A percentile compares a stretch with the other conserved stretches of the same genome.
phyloP scores from a whole-genome alignment of 352 stramenopile genomes.

The Nothophytophthora sp. region DNA sequence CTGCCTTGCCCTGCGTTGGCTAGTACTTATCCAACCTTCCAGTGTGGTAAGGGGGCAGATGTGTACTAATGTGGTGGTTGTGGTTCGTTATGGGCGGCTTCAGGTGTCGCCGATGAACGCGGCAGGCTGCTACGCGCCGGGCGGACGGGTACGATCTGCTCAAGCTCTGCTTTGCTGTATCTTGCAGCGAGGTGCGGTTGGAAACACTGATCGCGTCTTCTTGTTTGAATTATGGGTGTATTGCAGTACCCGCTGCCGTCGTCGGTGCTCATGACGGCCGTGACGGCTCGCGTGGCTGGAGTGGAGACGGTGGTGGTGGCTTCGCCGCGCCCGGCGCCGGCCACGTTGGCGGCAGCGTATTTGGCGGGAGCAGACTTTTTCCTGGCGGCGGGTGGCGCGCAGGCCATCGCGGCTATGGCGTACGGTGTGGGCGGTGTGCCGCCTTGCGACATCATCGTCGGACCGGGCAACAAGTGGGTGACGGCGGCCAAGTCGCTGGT shows the following conservation, averaged over 20 bases:
- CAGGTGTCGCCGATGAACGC: constrained; percentile 60
- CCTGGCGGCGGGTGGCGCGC: constrained; percentile 72
- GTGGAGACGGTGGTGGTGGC: constrained; percentile 95
- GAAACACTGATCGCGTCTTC: constrained; percentile 15
- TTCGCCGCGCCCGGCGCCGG: constrained; percentile 90
- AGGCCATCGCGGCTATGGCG: constrained; percentile 95
- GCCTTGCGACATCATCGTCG: constrained; percentile 97
- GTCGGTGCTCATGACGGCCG: constrained; percentile 98
- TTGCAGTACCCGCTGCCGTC: constrained; percentile 98
- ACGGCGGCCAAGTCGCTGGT: constrained; percentile 98
- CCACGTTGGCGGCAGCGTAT: constrained; percentile 95
- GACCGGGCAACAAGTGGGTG: constrained; percentile 99
- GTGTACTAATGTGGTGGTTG: neutral
- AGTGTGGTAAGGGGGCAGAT: too few relatives aligned
- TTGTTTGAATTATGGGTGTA: too few relatives aligned
- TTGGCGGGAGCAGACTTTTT: constrained; percentile 93
- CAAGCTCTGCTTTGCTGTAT: too few relatives aligned
- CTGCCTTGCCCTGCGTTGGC: constrained; percentile 7
- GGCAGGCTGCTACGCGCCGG: constrained; percentile 97
- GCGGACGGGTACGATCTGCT: too few relatives aligned
- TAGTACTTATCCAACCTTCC: too few relatives aligned
- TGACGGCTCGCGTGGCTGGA: constrained; percentile 94
- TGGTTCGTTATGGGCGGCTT: neutral
- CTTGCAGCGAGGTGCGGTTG: too few relatives aligned
- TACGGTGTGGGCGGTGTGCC: constrained; percentile 93